These are phyloP conservation scores for Macrolepiota fuliginosa DNA, from an alignment of 768 basidiomycete species.

Conservation along the genomic window DNA sequence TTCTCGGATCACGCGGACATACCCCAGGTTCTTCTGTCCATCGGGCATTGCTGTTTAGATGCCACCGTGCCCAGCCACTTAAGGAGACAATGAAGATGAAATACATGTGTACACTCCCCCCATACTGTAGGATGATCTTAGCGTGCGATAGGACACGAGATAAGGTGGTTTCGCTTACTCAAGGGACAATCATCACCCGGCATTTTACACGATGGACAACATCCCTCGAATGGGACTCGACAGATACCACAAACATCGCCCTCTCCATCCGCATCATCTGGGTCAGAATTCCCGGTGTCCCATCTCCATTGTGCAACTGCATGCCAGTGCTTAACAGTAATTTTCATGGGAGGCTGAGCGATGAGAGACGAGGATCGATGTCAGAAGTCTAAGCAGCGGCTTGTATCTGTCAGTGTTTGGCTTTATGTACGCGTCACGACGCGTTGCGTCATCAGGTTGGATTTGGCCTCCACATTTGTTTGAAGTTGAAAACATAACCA, in stretches of 20 bases:
- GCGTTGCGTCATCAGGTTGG: conserved; percentile 3
- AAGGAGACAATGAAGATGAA: conserved; percentile 97
- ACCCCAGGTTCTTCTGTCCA: conserved; percentile 96
- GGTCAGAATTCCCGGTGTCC: conserved; percentile 50
- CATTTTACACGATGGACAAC: conserved; percentile 94
- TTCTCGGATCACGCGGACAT: conserved; percentile 23
- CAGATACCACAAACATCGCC: conserved; percentile 83
- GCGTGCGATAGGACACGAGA: background rate
- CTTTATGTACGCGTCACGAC: conserved; percentile 27
- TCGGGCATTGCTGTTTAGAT: conserved; percentile 97
- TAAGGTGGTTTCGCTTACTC: conserved; percentile 15
- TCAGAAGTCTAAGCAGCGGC: background rate
- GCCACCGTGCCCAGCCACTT: conserved; percentile 92
- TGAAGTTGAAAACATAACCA: too few relatives aligned
- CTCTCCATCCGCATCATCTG: conserved; percentile 45
- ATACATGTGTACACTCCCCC: conserved; percentile 97
- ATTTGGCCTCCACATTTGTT: too few relatives aligned
- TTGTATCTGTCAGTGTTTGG: too few relatives aligned
- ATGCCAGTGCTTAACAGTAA: conserved; percentile 81
- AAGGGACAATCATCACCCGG: conserved; percentile 74
- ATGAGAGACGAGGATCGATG: background rate
- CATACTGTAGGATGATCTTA: conserved; percentile 62
- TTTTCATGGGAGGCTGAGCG: conserved; percentile 55
- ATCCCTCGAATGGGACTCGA: conserved; percentile 88
- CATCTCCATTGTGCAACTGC: conserved; percentile 90